Evolutionary conservation across 129 eudicot genomes (phyloP).

Genomic region (Artemisia annua): DNA sequence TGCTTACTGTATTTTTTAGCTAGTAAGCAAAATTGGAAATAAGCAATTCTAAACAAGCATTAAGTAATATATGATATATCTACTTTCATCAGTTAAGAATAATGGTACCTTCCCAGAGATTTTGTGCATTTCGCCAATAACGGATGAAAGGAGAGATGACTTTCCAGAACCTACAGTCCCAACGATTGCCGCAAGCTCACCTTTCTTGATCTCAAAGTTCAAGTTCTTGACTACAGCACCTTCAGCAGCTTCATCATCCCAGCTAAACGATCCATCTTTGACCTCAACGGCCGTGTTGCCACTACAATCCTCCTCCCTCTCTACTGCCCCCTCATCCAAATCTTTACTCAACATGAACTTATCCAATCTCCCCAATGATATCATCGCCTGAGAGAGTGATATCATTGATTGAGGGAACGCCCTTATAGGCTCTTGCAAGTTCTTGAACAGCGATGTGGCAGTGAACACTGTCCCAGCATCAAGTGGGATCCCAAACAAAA

Average conservation of each 20-base stretch:
- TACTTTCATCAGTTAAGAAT: neutral
- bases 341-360: constrained; percentile 70
- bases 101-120: constrained; percentile 52
- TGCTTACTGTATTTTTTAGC: too few species aligned
- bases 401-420: constrained; percentile 90
- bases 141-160: constrained; percentile 62
- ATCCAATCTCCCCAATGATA: constrained; percentile 79
- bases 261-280: constrained; percentile 61
- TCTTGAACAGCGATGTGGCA: constrained; percentile 67
- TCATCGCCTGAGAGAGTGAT: constrained; percentile 81
- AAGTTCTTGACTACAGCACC: constrained; percentile 47
- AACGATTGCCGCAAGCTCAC: neutral
- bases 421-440: constrained; percentile 84
- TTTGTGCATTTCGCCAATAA: constrained; percentile 84
- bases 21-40: too few species aligned
- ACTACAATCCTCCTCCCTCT: constrained; percentile 53
- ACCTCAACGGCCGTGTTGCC: constrained; percentile 61
- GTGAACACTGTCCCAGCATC: constrained; percentile 85
- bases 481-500: constrained; percentile 58
- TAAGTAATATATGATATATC: too few species aligned
- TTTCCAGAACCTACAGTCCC: constrained; percentile 79
- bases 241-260: constrained; percentile 65
- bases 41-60: too few species aligned
- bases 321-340: constrained; percentile 59
- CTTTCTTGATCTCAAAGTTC: constrained; percentile 51